Percentiles rank a stretch among this genome's conserved stretches.
phyloP scores from a whole-genome alignment of 495 filamentous ascomycete genomes.

The Penicillium angulare region DNA sequence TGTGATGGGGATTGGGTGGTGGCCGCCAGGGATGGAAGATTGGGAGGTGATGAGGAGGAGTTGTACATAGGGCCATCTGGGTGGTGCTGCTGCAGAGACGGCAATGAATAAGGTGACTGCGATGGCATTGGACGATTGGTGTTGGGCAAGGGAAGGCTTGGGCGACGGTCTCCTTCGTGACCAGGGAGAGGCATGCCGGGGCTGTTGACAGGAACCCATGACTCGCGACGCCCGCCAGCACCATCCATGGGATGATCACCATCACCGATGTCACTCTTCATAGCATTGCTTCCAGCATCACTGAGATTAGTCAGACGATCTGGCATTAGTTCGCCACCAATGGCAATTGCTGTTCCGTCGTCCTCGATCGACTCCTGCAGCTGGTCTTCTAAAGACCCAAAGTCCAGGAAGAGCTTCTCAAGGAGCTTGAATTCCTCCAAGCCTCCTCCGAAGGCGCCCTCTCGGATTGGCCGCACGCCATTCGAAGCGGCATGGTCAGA shows the following conservation, averaged over 20 bases:
- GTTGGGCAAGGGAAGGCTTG: constrained; percentile 43
- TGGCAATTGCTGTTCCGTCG: constrained; percentile 27
- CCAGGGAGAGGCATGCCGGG: constrained; percentile 35
- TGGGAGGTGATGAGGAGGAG: constrained; percentile 36
- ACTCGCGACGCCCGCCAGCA: constrained; percentile 39
- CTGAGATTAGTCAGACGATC: constrained; percentile 39
- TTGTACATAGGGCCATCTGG: constrained; percentile 38
- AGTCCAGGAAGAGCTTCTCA: constrained; percentile 57
- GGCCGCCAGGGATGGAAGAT: constrained; percentile 34
- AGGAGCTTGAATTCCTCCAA: constrained; percentile 70
- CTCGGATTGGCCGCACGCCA: constrained; percentile 43
- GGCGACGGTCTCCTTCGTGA: constrained; percentile 42
- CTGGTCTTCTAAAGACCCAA: constrained; percentile 51
- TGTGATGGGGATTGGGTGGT: constrained; percentile 33
- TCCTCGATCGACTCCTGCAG: constrained; percentile 35
- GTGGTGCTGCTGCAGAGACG: constrained; percentile 43
- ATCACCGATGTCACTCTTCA: constrained; percentile 44
- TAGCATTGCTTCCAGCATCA: constrained; percentile 41
- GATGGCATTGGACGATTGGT: constrained; percentile 34
- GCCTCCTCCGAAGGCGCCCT: constrained; percentile 59
- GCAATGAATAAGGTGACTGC: constrained; percentile 41
- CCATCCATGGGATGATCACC: constrained; percentile 34
- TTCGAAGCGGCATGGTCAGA: constrained; percentile 37
- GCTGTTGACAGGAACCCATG: constrained; percentile 47
- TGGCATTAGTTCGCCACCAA: constrained; percentile 19